These are phyloP conservation scores for Lyophyllum decastes DNA, from an alignment of 768 basidiomycete species.

Conservation along the genomic window DNA sequence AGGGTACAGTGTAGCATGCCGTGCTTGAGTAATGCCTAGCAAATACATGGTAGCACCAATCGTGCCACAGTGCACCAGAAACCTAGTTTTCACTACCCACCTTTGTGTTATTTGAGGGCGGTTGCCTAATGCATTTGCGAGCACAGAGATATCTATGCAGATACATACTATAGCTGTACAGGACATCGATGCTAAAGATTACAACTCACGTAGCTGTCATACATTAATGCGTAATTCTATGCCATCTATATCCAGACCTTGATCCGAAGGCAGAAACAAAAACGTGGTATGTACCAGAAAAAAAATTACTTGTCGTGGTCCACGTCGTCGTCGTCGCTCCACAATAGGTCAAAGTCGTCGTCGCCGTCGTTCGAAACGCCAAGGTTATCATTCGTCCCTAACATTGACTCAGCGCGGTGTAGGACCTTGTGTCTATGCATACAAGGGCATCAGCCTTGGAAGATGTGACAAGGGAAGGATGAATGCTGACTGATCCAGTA, in stretches of 20 bases:
- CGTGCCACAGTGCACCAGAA: too few relatives aligned
- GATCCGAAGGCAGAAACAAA: neutral
- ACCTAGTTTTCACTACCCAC: too few relatives aligned
- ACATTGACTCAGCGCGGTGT: constrained; percentile 28
- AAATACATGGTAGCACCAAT: too few relatives aligned
- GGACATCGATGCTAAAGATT: neutral
- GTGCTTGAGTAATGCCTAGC: too few relatives aligned
- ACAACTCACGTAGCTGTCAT: neutral
- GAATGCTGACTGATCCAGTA: constrained; percentile 57
- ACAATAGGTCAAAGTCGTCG: constrained; percentile 52
- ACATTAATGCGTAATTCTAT: neutral
- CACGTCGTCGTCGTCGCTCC: constrained; percentile 51
- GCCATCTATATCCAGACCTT: neutral
- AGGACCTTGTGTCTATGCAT: constrained; percentile 40
- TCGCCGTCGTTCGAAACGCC: constrained; percentile 53
- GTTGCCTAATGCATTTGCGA: too few relatives aligned
- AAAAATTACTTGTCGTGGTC: constrained; percentile 1
- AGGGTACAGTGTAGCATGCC: too few relatives aligned
- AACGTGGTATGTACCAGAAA: neutral
- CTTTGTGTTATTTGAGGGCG: too few relatives aligned
- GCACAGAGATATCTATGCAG: too few relatives aligned
- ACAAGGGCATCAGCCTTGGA: neutral
- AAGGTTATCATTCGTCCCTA: constrained; percentile 40
- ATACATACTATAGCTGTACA: neutral
- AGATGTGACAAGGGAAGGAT: neutral